Conservation (phyloP, 1,284 basidiomycete species). For the Thecaphora thlaspeos region DNA sequence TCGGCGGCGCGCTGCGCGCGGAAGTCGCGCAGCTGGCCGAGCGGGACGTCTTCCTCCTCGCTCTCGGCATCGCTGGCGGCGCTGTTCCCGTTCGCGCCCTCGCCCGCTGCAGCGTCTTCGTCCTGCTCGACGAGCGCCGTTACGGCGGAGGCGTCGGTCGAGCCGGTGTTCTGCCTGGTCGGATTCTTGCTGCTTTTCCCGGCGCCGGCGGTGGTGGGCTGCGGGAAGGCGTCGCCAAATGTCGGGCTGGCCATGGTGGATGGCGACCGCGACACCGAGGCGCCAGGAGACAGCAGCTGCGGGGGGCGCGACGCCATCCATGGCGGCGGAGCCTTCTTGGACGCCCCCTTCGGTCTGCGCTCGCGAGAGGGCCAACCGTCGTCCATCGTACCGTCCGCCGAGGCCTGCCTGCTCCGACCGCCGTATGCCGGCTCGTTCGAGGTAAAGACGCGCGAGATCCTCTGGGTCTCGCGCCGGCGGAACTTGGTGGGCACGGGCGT, state of each 20-base stretch:
- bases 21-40: slow-evolving; percentile 29
- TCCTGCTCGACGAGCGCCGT: neutral
- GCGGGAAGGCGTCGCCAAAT: slow-evolving; percentile 5
- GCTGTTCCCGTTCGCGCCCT: too few relatives aligned
- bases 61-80: slow-evolving; percentile 6
- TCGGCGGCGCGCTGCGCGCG: slow-evolving; percentile 20
- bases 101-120: slow-evolving; percentile 1
- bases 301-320: slow-evolving; percentile 28
- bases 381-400: too few relatives aligned
- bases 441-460: too few relatives aligned
- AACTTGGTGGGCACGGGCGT: slow-evolving; percentile 9
- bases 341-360: neutral
- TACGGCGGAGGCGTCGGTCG: too few relatives aligned
- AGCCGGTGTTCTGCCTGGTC: too few relatives aligned
- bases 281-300: slow-evolving; percentile 15
- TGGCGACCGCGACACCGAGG: neutral
- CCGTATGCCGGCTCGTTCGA: too few relatives aligned
- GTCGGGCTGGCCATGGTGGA: slow-evolving; percentile 8
- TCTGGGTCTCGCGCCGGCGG: slow-evolving; percentile 12
- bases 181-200: too few relatives aligned
- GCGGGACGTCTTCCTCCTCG: slow-evolving; percentile 43
- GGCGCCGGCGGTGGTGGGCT: slow-evolving; percentile 11
- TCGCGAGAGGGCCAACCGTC: neutral
- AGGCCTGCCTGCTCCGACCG: too few relatives aligned
- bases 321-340: slow-evolving; percentile 16